phyloP scores from a whole-genome alignment of 208 protist species.

The Perkinsela sp. region DNA sequence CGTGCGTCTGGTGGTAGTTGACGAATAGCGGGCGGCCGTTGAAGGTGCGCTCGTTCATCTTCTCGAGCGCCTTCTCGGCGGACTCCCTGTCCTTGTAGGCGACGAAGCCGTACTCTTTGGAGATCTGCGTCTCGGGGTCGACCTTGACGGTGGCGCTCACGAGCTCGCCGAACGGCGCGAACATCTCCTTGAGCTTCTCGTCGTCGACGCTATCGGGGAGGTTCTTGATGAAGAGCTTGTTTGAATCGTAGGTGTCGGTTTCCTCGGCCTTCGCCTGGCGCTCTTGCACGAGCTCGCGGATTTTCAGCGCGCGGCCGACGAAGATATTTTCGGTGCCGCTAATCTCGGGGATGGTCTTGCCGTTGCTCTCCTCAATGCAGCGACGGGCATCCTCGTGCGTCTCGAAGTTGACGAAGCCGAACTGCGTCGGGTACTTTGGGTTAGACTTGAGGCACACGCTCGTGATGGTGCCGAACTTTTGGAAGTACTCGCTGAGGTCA shows the following conservation, averaged over 20 bases:
- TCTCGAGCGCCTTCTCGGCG: conserved; percentile 78
- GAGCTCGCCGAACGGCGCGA: conserved; percentile 48
- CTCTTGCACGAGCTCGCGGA: conserved; percentile 12
- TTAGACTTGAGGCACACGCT: conserved; percentile 57
- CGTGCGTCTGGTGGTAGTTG: conserved; percentile 81
- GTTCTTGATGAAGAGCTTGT: conserved; percentile 73
- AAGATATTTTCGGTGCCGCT: conserved; percentile 34
- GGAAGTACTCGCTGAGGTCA: conserved; percentile 69
- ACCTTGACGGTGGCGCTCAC: conserved; percentile 50
- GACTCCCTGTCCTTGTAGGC: conserved; percentile 76
- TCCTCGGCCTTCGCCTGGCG: conserved; percentile 8
- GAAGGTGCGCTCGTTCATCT: conserved; percentile 88
- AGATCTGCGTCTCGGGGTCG: conserved; percentile 28
- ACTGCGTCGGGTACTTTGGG: conserved; percentile 61
- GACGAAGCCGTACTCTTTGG: conserved; percentile 70
- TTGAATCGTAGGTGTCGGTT: conserved; percentile 23
- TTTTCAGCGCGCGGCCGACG: conserved; percentile 14
- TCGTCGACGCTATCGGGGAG: conserved; percentile 46
- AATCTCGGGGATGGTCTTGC: conserved; percentile 44
- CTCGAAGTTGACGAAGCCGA: conserved; percentile 93
- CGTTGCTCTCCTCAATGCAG: conserved; percentile 61
- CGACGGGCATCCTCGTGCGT: conserved; percentile 73
- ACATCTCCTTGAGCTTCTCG: conserved; percentile 35
- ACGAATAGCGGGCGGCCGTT: conserved; percentile 84
- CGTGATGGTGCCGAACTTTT: conserved; percentile 73